A percentile compares a stretch with the other conserved stretches of the same genome.
Conservation (phyloP, 371 early-diverging fungal genomes). For the Conidiobolus incongruus region DNA sequence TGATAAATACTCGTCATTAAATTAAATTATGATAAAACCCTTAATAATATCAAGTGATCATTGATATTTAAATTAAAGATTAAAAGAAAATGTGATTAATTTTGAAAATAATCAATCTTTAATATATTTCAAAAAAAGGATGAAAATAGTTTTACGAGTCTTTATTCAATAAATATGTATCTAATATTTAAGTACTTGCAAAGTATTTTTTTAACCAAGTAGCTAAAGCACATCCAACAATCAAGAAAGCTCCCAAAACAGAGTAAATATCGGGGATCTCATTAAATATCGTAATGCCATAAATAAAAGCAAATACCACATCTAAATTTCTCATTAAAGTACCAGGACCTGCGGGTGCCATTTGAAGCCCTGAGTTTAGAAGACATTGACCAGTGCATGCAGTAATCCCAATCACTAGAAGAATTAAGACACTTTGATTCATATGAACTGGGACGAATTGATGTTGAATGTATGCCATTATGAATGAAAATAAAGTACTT, state of each 20-base stretch:
- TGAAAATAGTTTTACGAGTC: no score
- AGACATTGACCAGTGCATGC: slow-evolving; percentile 56
- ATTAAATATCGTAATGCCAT: slow-evolving; percentile 37
- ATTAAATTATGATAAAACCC: no score
- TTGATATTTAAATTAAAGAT: no score
- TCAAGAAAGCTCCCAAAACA: slow-evolving; percentile 34
- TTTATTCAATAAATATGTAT: no score
- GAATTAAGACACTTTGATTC: slow-evolving; percentile 1
- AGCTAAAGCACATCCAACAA: slow-evolving; percentile 36
- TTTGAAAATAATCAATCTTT: no score
- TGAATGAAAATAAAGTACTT: slow-evolving; percentile 16
- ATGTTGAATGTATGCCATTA: no score
- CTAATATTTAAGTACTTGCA: no score
- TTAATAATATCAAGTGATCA: no score
- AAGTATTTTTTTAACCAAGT: slow-evolving; percentile 37
- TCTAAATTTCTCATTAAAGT: slow-evolving; percentile 62
- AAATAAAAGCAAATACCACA: slow-evolving; percentile 57
- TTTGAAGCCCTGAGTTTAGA: slow-evolving; percentile 46
- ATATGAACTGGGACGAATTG: no score
- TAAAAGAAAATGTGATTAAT: no score
- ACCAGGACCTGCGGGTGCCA: slow-evolving; percentile 50
- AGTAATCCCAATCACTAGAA: slow-evolving; percentile 4
- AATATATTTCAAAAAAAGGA: no score
- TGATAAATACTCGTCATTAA: no score
- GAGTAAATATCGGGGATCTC: slow-evolving; percentile 29